Base-by-base conservation (phyloP, 768 basidiomycete species). In the Krasilnikovozyma curviuscula region DNA sequence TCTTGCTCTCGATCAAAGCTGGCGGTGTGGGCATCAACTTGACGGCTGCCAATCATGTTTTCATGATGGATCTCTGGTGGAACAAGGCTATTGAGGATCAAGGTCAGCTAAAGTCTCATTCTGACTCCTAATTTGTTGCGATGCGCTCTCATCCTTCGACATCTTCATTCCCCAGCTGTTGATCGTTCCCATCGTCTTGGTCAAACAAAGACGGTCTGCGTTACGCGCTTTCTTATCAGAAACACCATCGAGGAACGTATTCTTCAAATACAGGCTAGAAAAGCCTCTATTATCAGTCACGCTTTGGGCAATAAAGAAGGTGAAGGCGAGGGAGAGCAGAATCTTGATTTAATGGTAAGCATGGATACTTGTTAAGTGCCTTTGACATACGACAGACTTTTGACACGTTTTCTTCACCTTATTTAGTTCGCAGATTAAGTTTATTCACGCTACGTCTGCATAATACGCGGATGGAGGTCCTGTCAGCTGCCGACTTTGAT, bases 271-370 rank as follows among this genome's bases (percentile, higher is more conserved):
- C 86, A 89, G 62, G 77, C 79, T 57, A 69, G 83, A 31, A 91
- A 89, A 66, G 83, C 77, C 0, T 82, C 82, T 3, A 81, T 91
- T 40, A 73, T 88, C 19, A n/a, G n/a, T n/a, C n/a, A n/a, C n/a
- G n/a, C n/a, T n/a, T n/a, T n/a, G n/a, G n/a, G n/a, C n/a, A n/a
- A n/a, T n/a, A n/a, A n/a, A n/a, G n/a, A n/a, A n/a, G n/a, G n/a
- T n/a, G n/a, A n/a, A n/a, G n/a, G n/a, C n/a, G n/a, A n/a, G n/a
- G n/a, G n/a, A n/a, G n/a, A n/a, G n/a, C n/a, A n/a, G n/a, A n/a
- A n/a, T n/a, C n/a, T n/a, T n/a, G n/a, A n/a, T n/a, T n/a, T n/a
- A n/a, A n/a, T n/a, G n/a, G n/a, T n/a, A n/a, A n/a, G n/a, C n/a
- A n/a, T n/a, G n/a, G n/a, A n/a, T n/a, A n/a, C n/a, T n/a, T n/a